Conservation (phyloP, 108 stramenopile genomes). For the Nitzschia sp. region DNA sequence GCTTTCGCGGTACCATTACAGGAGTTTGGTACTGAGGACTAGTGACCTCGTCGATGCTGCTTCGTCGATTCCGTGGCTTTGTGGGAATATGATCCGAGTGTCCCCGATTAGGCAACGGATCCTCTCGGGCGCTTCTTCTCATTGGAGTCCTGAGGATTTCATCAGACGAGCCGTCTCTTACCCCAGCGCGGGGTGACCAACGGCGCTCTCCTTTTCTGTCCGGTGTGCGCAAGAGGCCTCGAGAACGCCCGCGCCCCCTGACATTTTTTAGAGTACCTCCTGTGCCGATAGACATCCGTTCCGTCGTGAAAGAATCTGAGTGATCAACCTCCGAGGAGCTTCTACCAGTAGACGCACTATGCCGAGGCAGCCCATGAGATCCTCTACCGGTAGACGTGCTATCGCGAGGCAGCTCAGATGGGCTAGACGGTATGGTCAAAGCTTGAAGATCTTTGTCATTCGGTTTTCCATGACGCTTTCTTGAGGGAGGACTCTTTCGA, state of each 20-base stretch:
- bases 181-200: background rate
- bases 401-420: background rate
- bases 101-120: too few species aligned
- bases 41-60: too few species aligned
- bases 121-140: background rate
- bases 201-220: background rate
- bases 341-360: background rate
- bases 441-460: background rate
- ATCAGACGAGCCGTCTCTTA: background rate
- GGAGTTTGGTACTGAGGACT: too few species aligned
- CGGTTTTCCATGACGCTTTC: background rate
- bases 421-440: background rate
- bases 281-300: background rate
- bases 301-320: background rate
- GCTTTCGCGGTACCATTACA: too few species aligned
- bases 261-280: background rate
- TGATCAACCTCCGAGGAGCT: background rate
- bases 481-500: background rate
- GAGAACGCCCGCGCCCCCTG: background rate
- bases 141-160: constrained; percentile 3
- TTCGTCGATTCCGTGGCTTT: too few species aligned
- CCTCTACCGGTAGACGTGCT: background rate
- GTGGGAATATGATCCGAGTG: too few species aligned
- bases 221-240: background rate
- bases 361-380: background rate